These are phyloP conservation scores for Caryopteris hybrid DNA, from an alignment of 305 asterid species.

Conservation along the genomic window DNA sequence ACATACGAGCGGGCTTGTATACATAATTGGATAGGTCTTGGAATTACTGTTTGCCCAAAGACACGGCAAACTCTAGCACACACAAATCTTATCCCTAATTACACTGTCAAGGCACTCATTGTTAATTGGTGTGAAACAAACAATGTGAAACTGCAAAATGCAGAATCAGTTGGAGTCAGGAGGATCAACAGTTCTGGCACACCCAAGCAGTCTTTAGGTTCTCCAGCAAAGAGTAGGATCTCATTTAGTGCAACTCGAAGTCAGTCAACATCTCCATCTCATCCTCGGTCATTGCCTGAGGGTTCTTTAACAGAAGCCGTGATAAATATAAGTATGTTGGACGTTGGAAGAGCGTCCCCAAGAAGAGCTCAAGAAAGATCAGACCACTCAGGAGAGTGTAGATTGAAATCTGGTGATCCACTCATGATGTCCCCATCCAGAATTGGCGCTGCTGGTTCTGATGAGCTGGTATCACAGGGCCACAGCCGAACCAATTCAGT, in stretches of 20 bases:
- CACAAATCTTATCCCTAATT: conserved; percentile 68
- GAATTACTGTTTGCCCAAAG: conserved; percentile 79
- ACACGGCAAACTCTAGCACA: conserved; percentile 64
- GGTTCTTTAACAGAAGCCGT: conserved; percentile 44
- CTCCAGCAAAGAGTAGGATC: conserved; percentile 35
- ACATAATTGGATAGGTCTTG: conserved; percentile 73
- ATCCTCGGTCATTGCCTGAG: conserved; percentile 56
- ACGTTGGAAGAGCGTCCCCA: conserved; percentile 32
- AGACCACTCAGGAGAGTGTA: conserved; percentile 45
- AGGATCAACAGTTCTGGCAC: conserved; percentile 37
- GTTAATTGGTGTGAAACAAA: conserved; percentile 71
- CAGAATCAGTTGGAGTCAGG: conserved; percentile 41
- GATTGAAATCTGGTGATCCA: conserved; percentile 31
- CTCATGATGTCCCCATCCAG: conserved; percentile 32
- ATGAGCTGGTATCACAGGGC: conserved; percentile 34
- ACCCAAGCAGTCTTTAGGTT: conserved; percentile 40
- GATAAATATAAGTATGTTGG: conserved; percentile 35
- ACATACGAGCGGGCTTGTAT: conserved; percentile 71
- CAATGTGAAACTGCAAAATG: conserved; percentile 54
- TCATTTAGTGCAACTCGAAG: conserved; percentile 34
- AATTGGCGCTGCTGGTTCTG: conserved; percentile 31
- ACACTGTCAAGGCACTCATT: conserved; percentile 80
- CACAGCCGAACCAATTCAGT: conserved; percentile 55
- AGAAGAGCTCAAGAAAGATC: conserved; percentile 42
- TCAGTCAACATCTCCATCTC: conserved; percentile 41